phyloP scores from a whole-genome alignment of 2,329 filamentous ascomycete species.

The Tolypocladium tundrense region DNA sequence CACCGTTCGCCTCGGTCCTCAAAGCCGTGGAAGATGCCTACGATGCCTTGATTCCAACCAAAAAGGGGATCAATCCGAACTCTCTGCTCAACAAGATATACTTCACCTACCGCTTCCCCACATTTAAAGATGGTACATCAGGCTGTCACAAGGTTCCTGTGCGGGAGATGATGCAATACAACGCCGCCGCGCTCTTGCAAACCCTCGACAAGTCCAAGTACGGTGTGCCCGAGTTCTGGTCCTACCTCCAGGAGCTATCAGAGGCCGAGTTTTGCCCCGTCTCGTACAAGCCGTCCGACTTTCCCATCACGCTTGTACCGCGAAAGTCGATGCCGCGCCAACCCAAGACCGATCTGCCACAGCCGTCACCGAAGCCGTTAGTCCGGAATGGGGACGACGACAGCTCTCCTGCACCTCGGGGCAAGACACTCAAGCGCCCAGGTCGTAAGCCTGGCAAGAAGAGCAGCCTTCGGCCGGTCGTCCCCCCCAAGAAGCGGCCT shows the following conservation, averaged over 20 bases:
- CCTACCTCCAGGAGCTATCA: conserved; percentile 22
- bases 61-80: conserved; percentile 11
- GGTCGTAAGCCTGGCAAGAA: conserved; percentile 28
- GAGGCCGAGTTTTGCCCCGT: conserved; percentile 14
- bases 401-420: conserved; percentile 11
- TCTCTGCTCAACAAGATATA: conserved; percentile 19
- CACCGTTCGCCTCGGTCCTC: conserved; percentile 17
- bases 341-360: background rate
- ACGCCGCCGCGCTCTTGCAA: conserved; percentile 28
- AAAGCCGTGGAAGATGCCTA: conserved; percentile 14
- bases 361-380: background rate
- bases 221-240: conserved; percentile 17
- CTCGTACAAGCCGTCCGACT: conserved; percentile 15
- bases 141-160: conserved; percentile 30
- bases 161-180: conserved; percentile 33
- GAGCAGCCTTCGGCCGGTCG: conserved; percentile 31
- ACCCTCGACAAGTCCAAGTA: conserved; percentile 24
- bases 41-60: conserved; percentile 7
- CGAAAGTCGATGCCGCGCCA: conserved; percentile 9
- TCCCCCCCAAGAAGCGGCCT: conserved; percentile 34
- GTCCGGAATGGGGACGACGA: conserved; percentile 5
- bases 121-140: conserved; percentile 10
- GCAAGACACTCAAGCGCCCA: conserved; percentile 18
- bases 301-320: conserved; percentile 16
- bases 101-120: conserved; percentile 20